A percentile compares a stretch with the other conserved stretches of the same genome.
Evolutionary conservation across 2,329 filamentous ascomycete species (phyloP).

Genomic region (Trichoderma harzianum): DNA sequence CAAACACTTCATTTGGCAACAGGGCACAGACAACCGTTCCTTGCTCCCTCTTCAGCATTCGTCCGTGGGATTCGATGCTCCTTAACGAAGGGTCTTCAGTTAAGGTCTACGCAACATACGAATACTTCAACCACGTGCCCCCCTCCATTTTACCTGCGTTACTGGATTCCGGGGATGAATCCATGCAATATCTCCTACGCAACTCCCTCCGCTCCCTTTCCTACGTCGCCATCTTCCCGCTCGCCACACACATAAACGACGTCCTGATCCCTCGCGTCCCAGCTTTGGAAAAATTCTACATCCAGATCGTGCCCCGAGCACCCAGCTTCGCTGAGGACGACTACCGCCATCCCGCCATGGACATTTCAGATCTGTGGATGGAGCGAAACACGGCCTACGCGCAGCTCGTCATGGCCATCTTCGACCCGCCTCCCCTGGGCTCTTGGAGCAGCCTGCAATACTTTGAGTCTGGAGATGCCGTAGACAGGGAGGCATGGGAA

Average conservation of each 20-base stretch:
- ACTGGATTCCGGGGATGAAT: constrained; percentile 40
- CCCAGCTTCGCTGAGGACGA: constrained; percentile 34
- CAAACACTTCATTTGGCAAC: not conserved
- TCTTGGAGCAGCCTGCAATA: constrained; percentile 41
- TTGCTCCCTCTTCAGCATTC: constrained; percentile 52
- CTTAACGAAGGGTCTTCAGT: constrained; percentile 75
- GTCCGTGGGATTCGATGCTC: constrained; percentile 61
- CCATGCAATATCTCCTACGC: constrained; percentile 33
- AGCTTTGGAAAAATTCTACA: constrained; percentile 49
- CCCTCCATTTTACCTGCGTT: constrained; percentile 59
- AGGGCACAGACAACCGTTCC: constrained; percentile 21
- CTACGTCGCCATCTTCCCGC: constrained; percentile 67
- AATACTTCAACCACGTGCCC: constrained; percentile 64
- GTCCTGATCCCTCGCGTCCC: constrained; percentile 47
- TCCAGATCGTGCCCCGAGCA: constrained; percentile 46
- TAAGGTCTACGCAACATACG: constrained; percentile 66
- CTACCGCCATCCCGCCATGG: constrained; percentile 39
- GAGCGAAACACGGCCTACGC: constrained; percentile 52
- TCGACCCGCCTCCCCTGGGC: constrained; percentile 28
- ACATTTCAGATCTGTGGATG: constrained; percentile 48
- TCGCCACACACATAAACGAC: constrained; percentile 55
- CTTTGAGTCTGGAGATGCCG: constrained; percentile 50
- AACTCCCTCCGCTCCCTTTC: constrained; percentile 46
- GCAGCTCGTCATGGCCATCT: constrained; percentile 41
- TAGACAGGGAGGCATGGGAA: constrained; percentile 45